Base-by-base conservation (phyloP, 345 rosid species). In the Raphanus raphanistrum region DNA sequence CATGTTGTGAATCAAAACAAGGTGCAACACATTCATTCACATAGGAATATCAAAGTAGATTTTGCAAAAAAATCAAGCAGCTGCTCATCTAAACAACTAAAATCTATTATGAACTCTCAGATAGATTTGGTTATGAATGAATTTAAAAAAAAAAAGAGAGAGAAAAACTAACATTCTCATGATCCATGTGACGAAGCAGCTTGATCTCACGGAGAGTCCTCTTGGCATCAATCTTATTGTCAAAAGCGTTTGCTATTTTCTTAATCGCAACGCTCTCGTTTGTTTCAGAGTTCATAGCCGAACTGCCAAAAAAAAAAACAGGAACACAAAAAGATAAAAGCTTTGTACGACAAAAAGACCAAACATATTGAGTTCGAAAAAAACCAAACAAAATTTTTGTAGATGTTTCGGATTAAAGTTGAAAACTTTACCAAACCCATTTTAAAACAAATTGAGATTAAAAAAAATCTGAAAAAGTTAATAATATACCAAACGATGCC, bases 161-260 rank as follows among this genome's bases (percentile, higher is more conserved):
- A 8, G 21, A 27, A 45, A 73, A 79, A 74, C 82, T 57, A 77
- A 96, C 99, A 82, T 96, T 93, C 85, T 93, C 99, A 87, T 96
- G 99, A 87, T 96, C 99, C 99, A 96, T 91, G 78, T 93, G 99
- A 21, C 99, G 92, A 81, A 96, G 98, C 43, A 96, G 85, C 89
- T 96, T 96, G 88, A 96, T 96, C 89, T 93, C 99, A 2, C 99
- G 98, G 48, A 96, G 98, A 10, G 99, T 96, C 85, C 99, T 90
- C 88, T 93, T 96, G 0, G 99, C 99, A 58, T 93, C 99, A 69
- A 96, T 91, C 81, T 85, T 96, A 82, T 96, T 96, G 50, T 93
- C 99, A 31, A 96, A 96, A 10, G 99, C 99, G 81, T 96, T 96
- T 7, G 97, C 93, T 48, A 96, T 96, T 90, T 96, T 96, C 92